Conservation (phyloP, 345 rosid species). For the Pseudoturritis turrita region DNA sequence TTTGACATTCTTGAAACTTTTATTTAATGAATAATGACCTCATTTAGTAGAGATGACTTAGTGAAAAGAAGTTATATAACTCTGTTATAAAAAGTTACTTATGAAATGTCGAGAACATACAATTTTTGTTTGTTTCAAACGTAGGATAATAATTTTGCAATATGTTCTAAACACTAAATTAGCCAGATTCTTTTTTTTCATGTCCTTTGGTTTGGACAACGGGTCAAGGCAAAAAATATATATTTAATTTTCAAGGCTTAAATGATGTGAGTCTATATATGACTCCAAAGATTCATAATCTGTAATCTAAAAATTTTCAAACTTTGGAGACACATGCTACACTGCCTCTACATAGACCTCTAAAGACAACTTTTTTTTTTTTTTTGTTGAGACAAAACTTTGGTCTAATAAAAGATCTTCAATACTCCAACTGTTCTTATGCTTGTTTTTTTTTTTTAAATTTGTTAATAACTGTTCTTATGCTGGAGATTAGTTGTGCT, state of each 20-base stretch:
- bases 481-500: constrained; percentile 12
- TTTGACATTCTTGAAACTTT: not conserved
- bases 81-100: not conserved
- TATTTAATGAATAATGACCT: not conserved
- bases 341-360: constrained; percentile 9
- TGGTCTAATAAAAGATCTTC: not conserved
- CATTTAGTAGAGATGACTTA: not conserved
- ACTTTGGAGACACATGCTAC: not conserved
- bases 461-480: constrained; percentile 9
- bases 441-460: no score
- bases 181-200: not conserved
- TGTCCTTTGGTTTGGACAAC: constrained; percentile 21
- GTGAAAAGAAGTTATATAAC: not conserved
- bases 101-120: not conserved
- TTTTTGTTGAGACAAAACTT: no score
- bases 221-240: not conserved
- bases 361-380: no score
- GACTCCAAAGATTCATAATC: constrained; percentile 1
- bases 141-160: not conserved
- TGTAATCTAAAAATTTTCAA: constrained; percentile 1
- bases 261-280: constrained; percentile 1
- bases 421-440: constrained; percentile 12
- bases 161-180: not conserved
- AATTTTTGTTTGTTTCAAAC: not conserved
- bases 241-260: not conserved